Evolutionary conservation across 2,329 filamentous ascomycete genomes (phyloP).

Genomic region (Scedosporium apiospermum): DNA sequence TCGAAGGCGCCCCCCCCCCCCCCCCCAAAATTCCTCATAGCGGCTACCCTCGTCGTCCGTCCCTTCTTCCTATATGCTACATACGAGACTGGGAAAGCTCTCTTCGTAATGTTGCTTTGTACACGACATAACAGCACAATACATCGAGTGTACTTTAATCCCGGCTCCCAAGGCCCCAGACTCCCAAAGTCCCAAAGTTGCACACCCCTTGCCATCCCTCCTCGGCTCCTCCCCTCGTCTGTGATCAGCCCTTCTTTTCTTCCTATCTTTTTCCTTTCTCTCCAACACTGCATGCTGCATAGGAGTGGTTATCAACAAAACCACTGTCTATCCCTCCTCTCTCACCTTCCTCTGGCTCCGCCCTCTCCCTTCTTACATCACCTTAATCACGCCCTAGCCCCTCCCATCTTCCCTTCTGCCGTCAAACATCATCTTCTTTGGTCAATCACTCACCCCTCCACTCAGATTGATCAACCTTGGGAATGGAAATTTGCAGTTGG

Average conservation of each 20-base stretch:
- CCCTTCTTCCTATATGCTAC: not conserved
- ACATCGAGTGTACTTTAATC: not conserved
- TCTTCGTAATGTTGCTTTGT: not conserved
- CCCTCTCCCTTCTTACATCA: not conserved
- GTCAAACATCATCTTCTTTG: not conserved
- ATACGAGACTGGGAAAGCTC: not conserved
- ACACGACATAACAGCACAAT: not conserved
- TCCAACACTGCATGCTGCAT: not conserved
- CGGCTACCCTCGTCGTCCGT: not conserved
- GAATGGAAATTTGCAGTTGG: not conserved
- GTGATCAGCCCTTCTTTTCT: not conserved
- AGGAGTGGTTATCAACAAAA: not conserved
- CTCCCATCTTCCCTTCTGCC: not conserved
- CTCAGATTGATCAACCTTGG: not conserved
- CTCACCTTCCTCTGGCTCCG: not conserved
- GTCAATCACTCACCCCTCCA: not conserved
- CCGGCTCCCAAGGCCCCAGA: not conserved
- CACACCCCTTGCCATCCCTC: not conserved
- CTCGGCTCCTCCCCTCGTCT: not conserved
- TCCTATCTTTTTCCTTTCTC: not conserved
- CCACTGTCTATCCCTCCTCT: constrained; percentile 1
- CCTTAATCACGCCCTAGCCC: not conserved
- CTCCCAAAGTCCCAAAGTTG: not conserved
- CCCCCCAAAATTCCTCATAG: not conserved
- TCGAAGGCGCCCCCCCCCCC: not conserved